Evolutionary conservation across 2,329 filamentous ascomycete species (phyloP).

Genomic region (Emergomyces pasteurianus): DNA sequence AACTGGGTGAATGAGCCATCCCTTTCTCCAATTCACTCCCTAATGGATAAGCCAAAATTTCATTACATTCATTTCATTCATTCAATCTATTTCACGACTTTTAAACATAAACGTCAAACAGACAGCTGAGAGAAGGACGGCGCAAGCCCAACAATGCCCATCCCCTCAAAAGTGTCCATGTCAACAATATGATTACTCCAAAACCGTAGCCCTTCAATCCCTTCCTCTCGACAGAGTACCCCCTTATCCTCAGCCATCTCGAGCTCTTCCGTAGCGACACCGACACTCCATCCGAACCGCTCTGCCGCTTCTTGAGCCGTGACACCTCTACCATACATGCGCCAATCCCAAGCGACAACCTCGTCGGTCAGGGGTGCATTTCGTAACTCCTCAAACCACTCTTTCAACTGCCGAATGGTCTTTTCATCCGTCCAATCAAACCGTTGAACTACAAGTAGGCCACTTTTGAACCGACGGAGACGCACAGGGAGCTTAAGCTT

Average conservation of each 20-base stretch:
- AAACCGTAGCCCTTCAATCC: slow-evolving; percentile 80
- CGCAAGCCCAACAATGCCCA: not conserved
- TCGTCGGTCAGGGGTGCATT: slow-evolving; percentile 52
- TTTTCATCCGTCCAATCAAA: slow-evolving; percentile 82
- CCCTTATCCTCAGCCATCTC: slow-evolving; percentile 95
- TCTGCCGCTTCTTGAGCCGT: slow-evolving; percentile 84
- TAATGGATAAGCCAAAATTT: not conserved
- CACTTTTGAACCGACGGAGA: slow-evolving; percentile 78
- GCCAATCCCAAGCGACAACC: slow-evolving; percentile 62
- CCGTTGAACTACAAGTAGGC: slow-evolving; percentile 85
- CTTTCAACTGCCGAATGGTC: slow-evolving; percentile 62
- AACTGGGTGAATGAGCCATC: not conserved
- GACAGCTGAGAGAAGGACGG: not conserved
- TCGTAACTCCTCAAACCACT: slow-evolving; percentile 67
- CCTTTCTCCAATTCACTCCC: not conserved
- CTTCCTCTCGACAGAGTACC: slow-evolving; percentile 77
- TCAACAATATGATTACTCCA: slow-evolving; percentile 61
- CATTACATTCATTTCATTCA: not conserved
- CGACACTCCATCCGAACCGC: slow-evolving; percentile 91
- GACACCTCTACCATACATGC: slow-evolving; percentile 66
- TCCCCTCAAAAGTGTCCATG: slow-evolving; percentile 8
- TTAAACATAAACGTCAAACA: slow-evolving; percentile 4
- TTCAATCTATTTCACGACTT: not conserved
- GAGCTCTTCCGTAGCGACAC: slow-evolving; percentile 86
- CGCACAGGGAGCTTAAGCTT: slow-evolving; percentile 75